These are phyloP conservation scores for Massarina eburnea DNA, from an alignment of 2,329 filamentous ascomycete species.

Conservation along the genomic window DNA sequence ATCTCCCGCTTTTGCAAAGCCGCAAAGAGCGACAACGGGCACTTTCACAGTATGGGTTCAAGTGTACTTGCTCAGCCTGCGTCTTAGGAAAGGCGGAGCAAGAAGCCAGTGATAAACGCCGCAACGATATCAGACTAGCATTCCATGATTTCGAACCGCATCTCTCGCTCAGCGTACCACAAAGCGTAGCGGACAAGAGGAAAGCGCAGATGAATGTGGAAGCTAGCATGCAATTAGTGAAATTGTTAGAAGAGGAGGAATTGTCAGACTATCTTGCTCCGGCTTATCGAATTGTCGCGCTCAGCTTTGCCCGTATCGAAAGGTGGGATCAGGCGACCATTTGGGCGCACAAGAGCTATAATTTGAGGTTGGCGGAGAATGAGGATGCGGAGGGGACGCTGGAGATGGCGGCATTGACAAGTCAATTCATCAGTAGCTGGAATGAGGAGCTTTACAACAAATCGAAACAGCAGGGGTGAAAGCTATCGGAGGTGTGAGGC, in stretches of 20 bases:
- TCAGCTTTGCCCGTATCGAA: slow-evolving; percentile 30
- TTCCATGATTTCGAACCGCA: slow-evolving; percentile 31
- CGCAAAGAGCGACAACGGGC: slow-evolving; percentile 33
- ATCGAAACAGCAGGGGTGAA: slow-evolving; percentile 10
- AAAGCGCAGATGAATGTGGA: slow-evolving; percentile 29
- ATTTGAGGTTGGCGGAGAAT: slow-evolving; percentile 33
- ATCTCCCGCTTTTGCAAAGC: slow-evolving; percentile 38
- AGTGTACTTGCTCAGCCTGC: slow-evolving; percentile 43
- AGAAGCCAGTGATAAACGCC: slow-evolving; percentile 29
- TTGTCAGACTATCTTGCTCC: slow-evolving; percentile 40
- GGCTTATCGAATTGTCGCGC: slow-evolving; percentile 34
- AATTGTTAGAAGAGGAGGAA: slow-evolving; percentile 36
- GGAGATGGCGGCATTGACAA: slow-evolving; percentile 34
- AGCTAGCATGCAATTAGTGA: slow-evolving; percentile 28
- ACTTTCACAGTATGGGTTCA: slow-evolving; percentile 40
- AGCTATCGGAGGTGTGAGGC: too few species aligned
- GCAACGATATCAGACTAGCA: slow-evolving; percentile 27
- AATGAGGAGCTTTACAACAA: slow-evolving; percentile 25
- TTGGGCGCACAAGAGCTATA: slow-evolving; percentile 36
- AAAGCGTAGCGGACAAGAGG: slow-evolving; percentile 20
- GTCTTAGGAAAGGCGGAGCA: slow-evolving; percentile 18
- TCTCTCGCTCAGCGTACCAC: slow-evolving; percentile 22
- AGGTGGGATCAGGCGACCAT: slow-evolving; percentile 33
- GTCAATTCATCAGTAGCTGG: slow-evolving; percentile 33
- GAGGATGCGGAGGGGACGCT: slow-evolving; percentile 23